Evolutionary conservation across 225 moss, liverwort and hornwort species (phyloP), one percentile per base, ranked within the genome.

Genomic region (Takakia lepidozioides): DNA sequence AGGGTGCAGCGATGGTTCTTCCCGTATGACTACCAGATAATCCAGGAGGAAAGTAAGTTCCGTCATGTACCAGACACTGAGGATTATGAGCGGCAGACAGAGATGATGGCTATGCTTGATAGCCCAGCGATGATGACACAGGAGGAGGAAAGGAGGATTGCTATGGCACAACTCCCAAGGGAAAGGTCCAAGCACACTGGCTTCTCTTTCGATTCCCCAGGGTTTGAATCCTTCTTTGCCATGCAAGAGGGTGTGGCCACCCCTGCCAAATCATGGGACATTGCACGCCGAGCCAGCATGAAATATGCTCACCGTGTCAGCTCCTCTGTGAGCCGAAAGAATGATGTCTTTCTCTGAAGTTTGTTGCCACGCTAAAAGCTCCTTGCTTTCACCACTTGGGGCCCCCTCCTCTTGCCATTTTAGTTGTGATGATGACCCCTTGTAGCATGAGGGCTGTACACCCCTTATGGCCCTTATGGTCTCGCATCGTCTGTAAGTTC

Each of bases 251-350:
- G 92, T 37, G 92, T 92, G 49, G 84, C 82, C 51, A 77, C 84
- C 51, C 87, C 92, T 21, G 87, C 76, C 10, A 87, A 79, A 43
- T 87, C 92, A 30, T 92, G 92, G 92, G 92, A 92, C 50, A 82
- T 92, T 64, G 92, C 75, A 43, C 82, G 88, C 14, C 71, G 92
- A 50, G 92, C 92, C 23, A 92, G 92, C 70, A 87, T 92, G 92
- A 80, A 0, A 56, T 73, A 66, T 56, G 69, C 42, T 10, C 78
- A 69, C 10, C 66, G 14, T 1, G 55, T 61, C 30, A 55, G 26
- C 35, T 11, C 72, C 35, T 64, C 67, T 1, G 66, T 39, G 47
- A 39, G 4, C 3, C 69, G 59, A 43, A 73, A 64, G 59, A 13
- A 26, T 27, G 27, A 26, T 4, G 27, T 26, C 15, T 27, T 48